A percentile compares a stretch with the other conserved stretches of the same genome.
These are phyloP conservation scores for Plasmopara viticola DNA, from an alignment of 352 stramenopile species.

Conservation along the genomic window DNA sequence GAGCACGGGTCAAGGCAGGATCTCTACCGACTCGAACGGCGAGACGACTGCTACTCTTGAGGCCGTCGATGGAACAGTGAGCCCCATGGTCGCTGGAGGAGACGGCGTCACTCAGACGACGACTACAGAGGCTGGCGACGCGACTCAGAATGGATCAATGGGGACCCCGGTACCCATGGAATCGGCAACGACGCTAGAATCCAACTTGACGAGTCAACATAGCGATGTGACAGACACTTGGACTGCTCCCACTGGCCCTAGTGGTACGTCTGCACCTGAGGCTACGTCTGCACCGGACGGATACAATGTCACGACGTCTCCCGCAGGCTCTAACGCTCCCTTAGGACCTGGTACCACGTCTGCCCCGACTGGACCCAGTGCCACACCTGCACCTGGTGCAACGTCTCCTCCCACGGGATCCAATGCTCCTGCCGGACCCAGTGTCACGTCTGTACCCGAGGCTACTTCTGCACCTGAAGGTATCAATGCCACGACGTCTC, in stretches of 20 bases:
- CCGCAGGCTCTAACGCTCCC: too few relatives aligned
- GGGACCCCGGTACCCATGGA: conserved; percentile 16
- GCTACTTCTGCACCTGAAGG: too few relatives aligned
- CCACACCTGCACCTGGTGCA: too few relatives aligned
- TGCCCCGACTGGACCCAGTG: too few relatives aligned
- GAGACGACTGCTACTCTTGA: conserved; percentile 12
- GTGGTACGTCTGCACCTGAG: background rate
- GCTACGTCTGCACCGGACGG: background rate
- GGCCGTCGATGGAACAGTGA: background rate
- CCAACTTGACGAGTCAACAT: conserved; percentile 8
- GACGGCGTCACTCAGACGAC: conserved; percentile 10
- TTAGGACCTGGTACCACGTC: too few relatives aligned
- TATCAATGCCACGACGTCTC: too few relatives aligned
- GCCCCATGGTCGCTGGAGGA: conserved; percentile 4
- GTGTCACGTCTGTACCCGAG: too few relatives aligned
- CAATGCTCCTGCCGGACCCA: too few relatives aligned
- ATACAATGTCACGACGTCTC: too few relatives aligned
- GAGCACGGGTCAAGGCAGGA: background rate
- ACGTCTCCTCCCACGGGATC: too few relatives aligned
- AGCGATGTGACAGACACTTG: background rate
- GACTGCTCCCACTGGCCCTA: background rate
- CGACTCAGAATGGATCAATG: conserved; percentile 4
- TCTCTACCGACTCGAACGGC: conserved; percentile 1
- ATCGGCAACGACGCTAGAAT: conserved; percentile 10
- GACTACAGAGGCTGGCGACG: conserved; percentile 16